Percentiles rank a stretch among this genome's conserved stretches.
Evolutionary conservation across 805 yeast species (phyloP).

Genomic region (Starmerella khaoyaiensis): DNA sequence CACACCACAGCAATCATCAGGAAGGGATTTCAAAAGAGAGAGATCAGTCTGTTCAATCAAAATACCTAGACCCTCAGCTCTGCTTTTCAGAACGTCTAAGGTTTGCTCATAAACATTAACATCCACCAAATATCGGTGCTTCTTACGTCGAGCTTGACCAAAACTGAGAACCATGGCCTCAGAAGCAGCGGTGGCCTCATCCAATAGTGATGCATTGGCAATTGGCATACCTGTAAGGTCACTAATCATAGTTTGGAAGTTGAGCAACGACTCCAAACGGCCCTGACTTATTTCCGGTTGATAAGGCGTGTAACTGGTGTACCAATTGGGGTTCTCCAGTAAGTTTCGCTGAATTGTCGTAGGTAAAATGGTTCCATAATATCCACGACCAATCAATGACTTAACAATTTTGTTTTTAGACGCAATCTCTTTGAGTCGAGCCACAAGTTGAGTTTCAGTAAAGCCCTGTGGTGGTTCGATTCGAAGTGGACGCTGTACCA

Average conservation of each 20-base stretch:
- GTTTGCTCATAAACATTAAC: conserved; percentile 74
- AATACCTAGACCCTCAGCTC: conserved; percentile 65
- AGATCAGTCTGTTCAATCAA: conserved; percentile 36
- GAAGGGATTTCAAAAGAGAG: conserved; percentile 27
- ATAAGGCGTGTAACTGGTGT: conserved; percentile 95
- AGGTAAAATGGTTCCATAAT: conserved; percentile 79
- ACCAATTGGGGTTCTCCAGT: conserved; percentile 94
- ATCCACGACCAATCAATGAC: conserved; percentile 86
- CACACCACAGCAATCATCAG: conserved; percentile 54
- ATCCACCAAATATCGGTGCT: conserved; percentile 58
- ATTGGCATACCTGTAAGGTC: conserved; percentile 90
- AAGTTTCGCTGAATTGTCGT: conserved; percentile 87
- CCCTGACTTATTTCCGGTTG: conserved; percentile 98
- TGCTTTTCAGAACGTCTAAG: conserved; percentile 57
- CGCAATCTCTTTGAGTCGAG: conserved; percentile 56
- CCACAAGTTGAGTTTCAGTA: conserved; percentile 69
- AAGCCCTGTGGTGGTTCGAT: conserved; percentile 61
- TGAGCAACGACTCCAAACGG: conserved; percentile 74
- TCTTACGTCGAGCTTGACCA: conserved; percentile 55
- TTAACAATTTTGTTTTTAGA: conserved; percentile 57
- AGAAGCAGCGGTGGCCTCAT: conserved; percentile 95
- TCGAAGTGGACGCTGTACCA: conserved; percentile 52
- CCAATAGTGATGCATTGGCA: conserved; percentile 87
- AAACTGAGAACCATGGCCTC: conserved; percentile 87
- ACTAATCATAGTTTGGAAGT: conserved; percentile 82